phyloP scores from a whole-genome alignment of 768 basidiomycete genomes.

The Serendipita sp. region DNA sequence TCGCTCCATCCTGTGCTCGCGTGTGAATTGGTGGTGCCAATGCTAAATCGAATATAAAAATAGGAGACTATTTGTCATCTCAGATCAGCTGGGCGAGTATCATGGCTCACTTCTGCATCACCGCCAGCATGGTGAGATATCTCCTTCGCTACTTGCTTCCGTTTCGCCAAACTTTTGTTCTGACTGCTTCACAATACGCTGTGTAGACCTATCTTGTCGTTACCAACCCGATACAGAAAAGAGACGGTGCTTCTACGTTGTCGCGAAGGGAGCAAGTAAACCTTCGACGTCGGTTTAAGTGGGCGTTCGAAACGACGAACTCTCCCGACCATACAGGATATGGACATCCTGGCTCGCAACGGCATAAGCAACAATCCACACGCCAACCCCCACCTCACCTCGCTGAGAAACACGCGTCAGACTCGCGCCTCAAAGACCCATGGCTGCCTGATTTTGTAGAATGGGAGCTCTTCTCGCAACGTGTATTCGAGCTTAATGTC shows the following conservation, averaged over 20 bases:
- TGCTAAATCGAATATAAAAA: not conserved
- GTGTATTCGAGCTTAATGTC: too few species aligned
- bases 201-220: too few species aligned
- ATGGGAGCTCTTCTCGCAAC: not conserved
- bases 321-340: not conserved
- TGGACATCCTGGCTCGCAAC: too few species aligned
- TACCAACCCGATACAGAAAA: too few species aligned
- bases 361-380: too few species aligned
- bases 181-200: too few species aligned
- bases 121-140: not conserved
- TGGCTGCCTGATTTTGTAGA: not conserved
- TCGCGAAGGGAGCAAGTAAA: constrained; percentile 38
- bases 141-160: too few species aligned
- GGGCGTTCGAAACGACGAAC: constrained; percentile 52
- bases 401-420: too few species aligned
- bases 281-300: constrained; percentile 57
- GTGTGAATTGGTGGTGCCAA: not conserved
- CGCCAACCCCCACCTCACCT: too few species aligned
- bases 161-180: too few species aligned
- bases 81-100: not conserved
- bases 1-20: too few species aligned
- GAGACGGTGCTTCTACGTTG: constrained; percentile 17
- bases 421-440: not conserved
- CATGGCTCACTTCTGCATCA: not conserved
- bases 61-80: not conserved